Evolutionary conservation across 257 asterid species (phyloP).

Genomic region (Solanum habrochaites): DNA sequence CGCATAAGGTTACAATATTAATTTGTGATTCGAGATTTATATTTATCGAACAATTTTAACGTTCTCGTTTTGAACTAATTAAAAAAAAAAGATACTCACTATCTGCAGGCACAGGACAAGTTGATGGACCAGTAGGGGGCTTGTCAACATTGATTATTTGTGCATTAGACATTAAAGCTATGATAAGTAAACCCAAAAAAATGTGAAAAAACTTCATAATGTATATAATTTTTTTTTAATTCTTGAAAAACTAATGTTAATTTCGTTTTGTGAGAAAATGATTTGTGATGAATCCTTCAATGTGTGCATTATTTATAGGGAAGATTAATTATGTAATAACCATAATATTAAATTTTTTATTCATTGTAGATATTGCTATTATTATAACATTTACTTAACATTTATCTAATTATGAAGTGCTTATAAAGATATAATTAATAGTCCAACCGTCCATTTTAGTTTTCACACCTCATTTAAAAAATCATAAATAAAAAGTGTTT

Average conservation of each 20-base stretch:
- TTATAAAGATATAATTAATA: not conserved
- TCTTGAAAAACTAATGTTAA: not conserved
- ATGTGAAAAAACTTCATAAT: not conserved
- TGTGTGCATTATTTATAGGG: not conserved
- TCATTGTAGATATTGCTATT: not conserved
- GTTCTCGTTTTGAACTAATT: not conserved
- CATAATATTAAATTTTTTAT: not conserved
- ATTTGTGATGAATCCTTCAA: not conserved
- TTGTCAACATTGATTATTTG: not conserved
- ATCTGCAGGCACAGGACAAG: not conserved
- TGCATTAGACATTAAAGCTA: not conserved
- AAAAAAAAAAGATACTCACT: not conserved
- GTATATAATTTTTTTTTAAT: not conserved
- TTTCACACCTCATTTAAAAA: not conserved
- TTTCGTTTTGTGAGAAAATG: not conserved
- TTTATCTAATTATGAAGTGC: not conserved
- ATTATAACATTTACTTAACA: not conserved
- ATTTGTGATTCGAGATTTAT: not conserved
- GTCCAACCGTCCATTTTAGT: not conserved
- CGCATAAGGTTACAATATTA: not conserved
- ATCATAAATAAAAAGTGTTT: not conserved
- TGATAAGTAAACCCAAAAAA: not conserved
- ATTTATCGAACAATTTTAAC: not conserved
- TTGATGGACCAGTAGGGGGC: not conserved
- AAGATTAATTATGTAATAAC: not conserved